Conservation (phyloP, 164 flowering plant species). For the Tinospora cordifolia region DNA sequence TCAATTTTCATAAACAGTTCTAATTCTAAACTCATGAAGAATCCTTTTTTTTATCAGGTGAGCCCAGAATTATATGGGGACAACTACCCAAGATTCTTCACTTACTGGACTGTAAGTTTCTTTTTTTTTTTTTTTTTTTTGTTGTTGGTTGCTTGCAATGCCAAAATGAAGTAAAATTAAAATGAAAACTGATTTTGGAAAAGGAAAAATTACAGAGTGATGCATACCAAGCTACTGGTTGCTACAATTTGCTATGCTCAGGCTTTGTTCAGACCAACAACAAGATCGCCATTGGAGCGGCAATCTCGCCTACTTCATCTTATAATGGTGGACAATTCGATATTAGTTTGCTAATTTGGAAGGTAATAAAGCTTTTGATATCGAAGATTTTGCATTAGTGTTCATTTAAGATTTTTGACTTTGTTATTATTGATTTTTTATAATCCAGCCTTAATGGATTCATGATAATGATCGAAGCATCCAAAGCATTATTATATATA, state of each 20-base stretch:
- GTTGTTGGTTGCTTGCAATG: no score
- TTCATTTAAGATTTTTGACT: no score
- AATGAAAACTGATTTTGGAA: background rate
- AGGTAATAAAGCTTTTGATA: slow-evolving; percentile 48
- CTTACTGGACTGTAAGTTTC: slow-evolving; percentile 92
- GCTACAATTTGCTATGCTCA: slow-evolving; percentile 93
- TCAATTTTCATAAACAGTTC: background rate
- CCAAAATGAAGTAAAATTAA: background rate
- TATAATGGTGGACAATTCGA: slow-evolving; percentile 76
- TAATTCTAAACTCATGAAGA: background rate
- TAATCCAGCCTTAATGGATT: no score
- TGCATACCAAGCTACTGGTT: slow-evolving; percentile 95
- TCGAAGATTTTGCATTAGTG: background rate
- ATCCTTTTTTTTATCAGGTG: slow-evolving; percentile 46
- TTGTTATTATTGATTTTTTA: no score
- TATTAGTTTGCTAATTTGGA: slow-evolving; percentile 87
- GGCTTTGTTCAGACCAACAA: slow-evolving; percentile 93
- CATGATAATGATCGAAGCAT: no score
- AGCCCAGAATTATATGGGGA: slow-evolving; percentile 96
- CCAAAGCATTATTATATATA: no score
- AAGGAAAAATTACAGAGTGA: slow-evolving; percentile 48
- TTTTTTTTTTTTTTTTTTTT: background rate
- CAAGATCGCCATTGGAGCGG: slow-evolving; percentile 92
- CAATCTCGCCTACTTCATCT: slow-evolving; percentile 78
- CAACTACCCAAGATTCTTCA: slow-evolving; percentile 85